Evolutionary conservation across 2,329 filamentous ascomycete genomes (phyloP).

Genomic region (Pyrenophora teres): DNA sequence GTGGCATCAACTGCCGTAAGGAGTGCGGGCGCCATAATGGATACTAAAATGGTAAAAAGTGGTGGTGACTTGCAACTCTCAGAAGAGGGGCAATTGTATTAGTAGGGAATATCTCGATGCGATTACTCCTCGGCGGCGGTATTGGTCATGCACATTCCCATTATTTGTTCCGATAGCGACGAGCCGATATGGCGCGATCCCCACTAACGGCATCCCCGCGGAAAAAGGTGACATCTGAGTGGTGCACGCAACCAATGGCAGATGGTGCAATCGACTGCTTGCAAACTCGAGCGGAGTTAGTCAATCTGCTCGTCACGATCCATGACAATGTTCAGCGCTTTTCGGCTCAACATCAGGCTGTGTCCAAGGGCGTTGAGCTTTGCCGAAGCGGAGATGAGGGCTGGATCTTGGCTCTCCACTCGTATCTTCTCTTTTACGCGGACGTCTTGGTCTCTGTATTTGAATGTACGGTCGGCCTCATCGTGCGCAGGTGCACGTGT

Average conservation of each 20-base stretch:
- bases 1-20: slow-evolving; percentile 74
- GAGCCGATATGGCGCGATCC: slow-evolving; percentile 30
- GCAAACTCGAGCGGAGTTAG: slow-evolving; percentile 22
- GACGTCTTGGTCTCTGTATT: slow-evolving; percentile 71
- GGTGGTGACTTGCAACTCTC: neutral
- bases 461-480: slow-evolving; percentile 78
- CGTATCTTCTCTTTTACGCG: slow-evolving; percentile 87
- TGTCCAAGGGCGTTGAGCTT: slow-evolving; percentile 81
- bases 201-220: slow-evolving; percentile 22
- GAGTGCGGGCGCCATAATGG: slow-evolving; percentile 59
- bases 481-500: slow-evolving; percentile 51
- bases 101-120: slow-evolving; percentile 11
- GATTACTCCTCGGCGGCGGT: slow-evolving; percentile 18
- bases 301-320: slow-evolving; percentile 58
- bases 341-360: slow-evolving; percentile 69
- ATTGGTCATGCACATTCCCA: slow-evolving; percentile 21
- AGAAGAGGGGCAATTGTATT: slow-evolving; percentile 10
- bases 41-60: neutral
- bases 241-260: slow-evolving; percentile 13
- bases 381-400: slow-evolving; percentile 77
- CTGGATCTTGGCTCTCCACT: slow-evolving; percentile 88
- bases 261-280: slow-evolving; percentile 15
- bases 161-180: slow-evolving; percentile 44
- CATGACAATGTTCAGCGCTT: slow-evolving; percentile 79
- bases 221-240: slow-evolving; percentile 21